Percentiles rank a stretch among this genome's conserved stretches.
phyloP scores from a whole-genome alignment of 108 stramenopile genomes.

The Parmales sp. region DNA sequence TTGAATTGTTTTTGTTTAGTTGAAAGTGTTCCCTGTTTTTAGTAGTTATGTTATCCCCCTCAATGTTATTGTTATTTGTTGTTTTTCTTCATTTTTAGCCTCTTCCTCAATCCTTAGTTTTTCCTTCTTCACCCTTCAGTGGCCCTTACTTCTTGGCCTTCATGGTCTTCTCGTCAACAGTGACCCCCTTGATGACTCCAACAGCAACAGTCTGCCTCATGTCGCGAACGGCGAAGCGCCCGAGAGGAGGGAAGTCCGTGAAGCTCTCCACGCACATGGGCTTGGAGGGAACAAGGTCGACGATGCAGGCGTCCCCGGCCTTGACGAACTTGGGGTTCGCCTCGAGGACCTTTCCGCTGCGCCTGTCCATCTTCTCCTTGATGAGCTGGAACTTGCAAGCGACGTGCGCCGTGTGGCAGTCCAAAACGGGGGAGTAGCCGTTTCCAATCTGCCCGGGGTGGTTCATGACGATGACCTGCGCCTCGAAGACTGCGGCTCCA shows the following conservation, averaged over 20 bases:
- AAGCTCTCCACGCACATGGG: conserved; percentile 86
- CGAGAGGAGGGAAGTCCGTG: conserved; percentile 85
- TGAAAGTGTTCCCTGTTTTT: too few relatives aligned
- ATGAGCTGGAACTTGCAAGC: conserved; percentile 80
- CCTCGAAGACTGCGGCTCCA: conserved; percentile 52
- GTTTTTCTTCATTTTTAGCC: too few relatives aligned
- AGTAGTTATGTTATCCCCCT: too few relatives aligned
- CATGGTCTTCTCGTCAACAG: conserved; percentile 37
- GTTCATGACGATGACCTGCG: conserved; percentile 90
- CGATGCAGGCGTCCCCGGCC: conserved; percentile 81
- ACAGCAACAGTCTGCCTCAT: conserved; percentile 76
- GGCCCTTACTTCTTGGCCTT: too few relatives aligned
- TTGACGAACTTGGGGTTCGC: conserved; percentile 75
- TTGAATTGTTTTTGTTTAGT: too few relatives aligned
- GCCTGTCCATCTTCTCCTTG: conserved; percentile 83
- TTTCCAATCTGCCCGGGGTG: conserved; percentile 68
- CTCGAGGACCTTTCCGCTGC: conserved; percentile 73
- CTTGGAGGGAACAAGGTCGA: conserved; percentile 73
- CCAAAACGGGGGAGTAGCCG: conserved; percentile 85
- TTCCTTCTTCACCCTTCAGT: too few relatives aligned
- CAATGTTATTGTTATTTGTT: too few relatives aligned
- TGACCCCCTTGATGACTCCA: conserved; percentile 82
- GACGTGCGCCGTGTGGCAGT: conserved; percentile 90
- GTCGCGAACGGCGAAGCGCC: conserved; percentile 92
- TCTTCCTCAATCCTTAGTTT: too few relatives aligned